Percentiles rank a stretch among this genome's conserved stretches.
phyloP scores from a whole-genome alignment of 225 moss, liverwort and hornwort genomes.

The Thuidium tamariscinum region DNA sequence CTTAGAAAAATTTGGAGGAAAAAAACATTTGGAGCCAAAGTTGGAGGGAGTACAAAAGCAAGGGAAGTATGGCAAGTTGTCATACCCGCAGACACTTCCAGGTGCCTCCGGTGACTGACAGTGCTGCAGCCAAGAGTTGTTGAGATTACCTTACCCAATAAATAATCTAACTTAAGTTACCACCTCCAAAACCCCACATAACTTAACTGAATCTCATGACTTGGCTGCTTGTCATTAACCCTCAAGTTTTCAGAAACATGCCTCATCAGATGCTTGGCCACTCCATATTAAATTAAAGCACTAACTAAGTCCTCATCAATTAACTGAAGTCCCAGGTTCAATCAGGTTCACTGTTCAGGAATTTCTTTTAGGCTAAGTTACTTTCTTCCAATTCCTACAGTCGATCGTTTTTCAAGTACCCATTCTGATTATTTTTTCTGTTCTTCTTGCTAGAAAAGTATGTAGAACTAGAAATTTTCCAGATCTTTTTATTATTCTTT shows the following conservation, averaged over 20 bases:
- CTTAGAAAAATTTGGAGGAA: too few relatives aligned
- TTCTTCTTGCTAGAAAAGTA: rapidly evolving
- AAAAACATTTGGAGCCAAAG: too few relatives aligned
- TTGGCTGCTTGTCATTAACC: not conserved
- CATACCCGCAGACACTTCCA: not conserved
- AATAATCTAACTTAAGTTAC: not conserved
- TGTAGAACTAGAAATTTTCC: not conserved
- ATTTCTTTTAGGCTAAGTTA: too few relatives aligned
- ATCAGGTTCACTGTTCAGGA: not conserved
- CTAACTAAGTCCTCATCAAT: not conserved
- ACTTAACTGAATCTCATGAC: too few relatives aligned
- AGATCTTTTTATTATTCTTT: not conserved
- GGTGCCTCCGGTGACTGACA: not conserved
- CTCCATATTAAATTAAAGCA: not conserved
- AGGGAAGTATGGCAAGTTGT: not conserved
- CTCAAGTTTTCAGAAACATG: not conserved
- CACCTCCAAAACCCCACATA: not conserved
- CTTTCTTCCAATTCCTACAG: not conserved
- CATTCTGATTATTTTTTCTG: not conserved
- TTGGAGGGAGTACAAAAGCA: not conserved
- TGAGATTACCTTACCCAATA: not conserved
- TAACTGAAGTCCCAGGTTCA: not conserved
- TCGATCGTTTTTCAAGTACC: too few relatives aligned
- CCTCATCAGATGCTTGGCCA: not conserved
- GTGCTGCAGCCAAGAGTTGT: not conserved